phyloP scores from a whole-genome alignment of 148 eudicot genomes.

The Diospyros kaki region DNA sequence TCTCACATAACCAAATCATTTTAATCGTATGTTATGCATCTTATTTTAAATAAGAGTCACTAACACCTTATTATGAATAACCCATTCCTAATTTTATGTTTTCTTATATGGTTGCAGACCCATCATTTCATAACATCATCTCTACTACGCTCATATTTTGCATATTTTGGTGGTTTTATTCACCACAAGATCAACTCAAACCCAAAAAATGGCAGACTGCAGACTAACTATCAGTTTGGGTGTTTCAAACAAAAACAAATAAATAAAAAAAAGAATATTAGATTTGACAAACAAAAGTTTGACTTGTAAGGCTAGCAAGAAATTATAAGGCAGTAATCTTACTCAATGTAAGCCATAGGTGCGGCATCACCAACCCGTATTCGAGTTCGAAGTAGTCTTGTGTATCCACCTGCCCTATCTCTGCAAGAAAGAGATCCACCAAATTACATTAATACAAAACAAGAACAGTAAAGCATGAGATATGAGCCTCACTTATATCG shows the following conservation, averaged over 20 bases:
- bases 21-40: too few relatives aligned
- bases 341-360: conserved; percentile 98
- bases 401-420: conserved; percentile 95
- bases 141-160: too few relatives aligned
- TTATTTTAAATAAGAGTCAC: too few relatives aligned
- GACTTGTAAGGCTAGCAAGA: neutral
- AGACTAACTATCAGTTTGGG: neutral
- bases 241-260: neutral
- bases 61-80: too few relatives aligned
- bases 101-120: too few relatives aligned
- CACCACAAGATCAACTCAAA: too few relatives aligned
- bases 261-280: neutral
- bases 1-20: too few relatives aligned
- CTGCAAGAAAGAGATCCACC: conserved; percentile 23
- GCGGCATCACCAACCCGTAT: conserved; percentile 98
- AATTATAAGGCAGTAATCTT: conserved; percentile 19
- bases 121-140: too few relatives aligned
- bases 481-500: conserved; percentile 70
- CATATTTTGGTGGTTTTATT: too few relatives aligned
- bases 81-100: too few relatives aligned
- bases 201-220: too few relatives aligned
- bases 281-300: neutral
- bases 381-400: conserved; percentile 88
- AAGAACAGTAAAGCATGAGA: conserved; percentile 5
- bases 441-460: conserved; percentile 9